A percentile compares a stretch with the other conserved stretches of the same genome.
Conservation (phyloP, 805 yeast species). For the Lipomyces starkeyi region DNA sequence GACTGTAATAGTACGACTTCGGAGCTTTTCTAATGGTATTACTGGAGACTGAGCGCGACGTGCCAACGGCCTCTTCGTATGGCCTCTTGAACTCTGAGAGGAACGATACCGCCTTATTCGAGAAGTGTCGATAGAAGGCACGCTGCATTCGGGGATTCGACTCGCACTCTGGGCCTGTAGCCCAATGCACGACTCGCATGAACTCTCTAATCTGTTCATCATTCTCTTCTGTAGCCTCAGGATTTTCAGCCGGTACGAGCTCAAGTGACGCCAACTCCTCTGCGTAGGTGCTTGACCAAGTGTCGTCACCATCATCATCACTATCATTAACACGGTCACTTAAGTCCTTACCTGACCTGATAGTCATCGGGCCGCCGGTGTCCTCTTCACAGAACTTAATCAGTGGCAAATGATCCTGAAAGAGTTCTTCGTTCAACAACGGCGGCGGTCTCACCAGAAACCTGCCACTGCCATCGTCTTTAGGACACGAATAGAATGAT, state of each 20-base stretch:
- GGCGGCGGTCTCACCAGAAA: too few species aligned
- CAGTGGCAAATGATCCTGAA: too few species aligned
- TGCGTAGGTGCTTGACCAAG: not conserved
- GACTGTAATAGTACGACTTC: not conserved
- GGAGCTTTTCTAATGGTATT: not conserved
- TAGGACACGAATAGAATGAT: too few species aligned
- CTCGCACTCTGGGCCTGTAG: not conserved
- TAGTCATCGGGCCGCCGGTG: too few species aligned
- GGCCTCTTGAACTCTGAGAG: slow-evolving; percentile 1
- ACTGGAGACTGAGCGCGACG: not conserved
- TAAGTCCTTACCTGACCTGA: too few species aligned
- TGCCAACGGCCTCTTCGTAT: not conserved
- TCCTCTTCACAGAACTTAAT: too few species aligned
- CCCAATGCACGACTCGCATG: slow-evolving; percentile 1
- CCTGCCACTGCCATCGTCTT: too few species aligned
- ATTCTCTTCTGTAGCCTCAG: not conserved
- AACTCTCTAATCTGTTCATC: not conserved
- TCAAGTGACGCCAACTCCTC: not conserved
- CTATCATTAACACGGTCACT: too few species aligned
- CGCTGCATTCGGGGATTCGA: not conserved
- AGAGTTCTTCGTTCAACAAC: too few species aligned
- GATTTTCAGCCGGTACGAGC: not conserved
- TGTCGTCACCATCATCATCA: too few species aligned
- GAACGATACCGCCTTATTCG: not conserved
- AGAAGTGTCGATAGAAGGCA: not conserved